Base-by-base conservation (phyloP, 2,329 filamentous ascomycete species). In the Penicillium sp. region DNA sequence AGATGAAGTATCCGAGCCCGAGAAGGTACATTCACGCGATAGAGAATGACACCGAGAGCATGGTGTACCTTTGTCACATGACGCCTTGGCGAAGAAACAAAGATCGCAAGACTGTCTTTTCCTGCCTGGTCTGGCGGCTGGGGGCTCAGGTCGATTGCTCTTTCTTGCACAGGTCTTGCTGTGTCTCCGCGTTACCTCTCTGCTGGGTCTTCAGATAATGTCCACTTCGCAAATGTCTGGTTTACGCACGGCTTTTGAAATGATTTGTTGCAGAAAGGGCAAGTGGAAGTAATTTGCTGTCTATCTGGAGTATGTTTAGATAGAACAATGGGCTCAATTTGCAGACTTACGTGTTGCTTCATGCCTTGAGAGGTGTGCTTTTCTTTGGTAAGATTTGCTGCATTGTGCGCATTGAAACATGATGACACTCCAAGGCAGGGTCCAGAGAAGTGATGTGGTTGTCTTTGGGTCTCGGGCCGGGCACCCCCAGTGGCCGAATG, bases 141-240 rank as follows among this genome's bases (percentile, higher is more conserved):
- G 60, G 10, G 65, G 65, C n/a, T 55, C 27, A 14, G 65, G 67
- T 36, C 61, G 64, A 31, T 67, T 66, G 45, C 66, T 53, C 47
- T 69, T 70, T 32, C 54, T 67, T 14, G 67, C 67, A 31, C 67
- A 70, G 50, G 44, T 22, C 54, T 67, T 70, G 41, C 56, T 66
- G 56, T 70, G 67, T 18, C 67, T 58, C 45, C 67, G 62, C 4
- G 65, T 63, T 21, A 69, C 67, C 48, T 70, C 67, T 27, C 67
- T 70, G 38, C 13, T 11, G 1, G 8, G 5, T 21, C 5, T 13
- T 55, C 32, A 56, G 31, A 39, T 1, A 22, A 38, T 24, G 21
- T 24, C 11, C 8, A 7, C 39, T 8, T 27, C 18, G 38, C 14
- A 36, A 3, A 5, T 41, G 11, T 4, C 4, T n/a, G 10, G 1